Base-by-base conservation (phyloP, 2,329 filamentous ascomycete species). In the Alternaria ethzedia region DNA sequence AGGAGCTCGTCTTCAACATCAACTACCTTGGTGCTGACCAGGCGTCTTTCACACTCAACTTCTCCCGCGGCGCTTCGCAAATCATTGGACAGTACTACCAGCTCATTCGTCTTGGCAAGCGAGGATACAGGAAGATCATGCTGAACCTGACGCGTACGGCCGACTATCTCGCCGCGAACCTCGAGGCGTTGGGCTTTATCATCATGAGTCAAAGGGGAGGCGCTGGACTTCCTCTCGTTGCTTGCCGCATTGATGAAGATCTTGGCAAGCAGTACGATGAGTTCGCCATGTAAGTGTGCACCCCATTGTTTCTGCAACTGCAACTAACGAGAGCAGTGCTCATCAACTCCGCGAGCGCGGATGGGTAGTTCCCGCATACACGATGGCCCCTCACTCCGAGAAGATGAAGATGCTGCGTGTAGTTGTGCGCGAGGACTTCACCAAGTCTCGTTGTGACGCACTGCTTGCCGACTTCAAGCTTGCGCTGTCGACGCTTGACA, bases 31-130 rank as follows among this genome's bases (percentile, higher is more conserved):
- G 95, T 54, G 94, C 95, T 11, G 93, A 97, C 77, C 95, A 98
- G 80, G 91, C 94, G 3, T 97, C 93, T 4, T 97, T 97, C 83
- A 97, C 95, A 0, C 89, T 98, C 63, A 98, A 98, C 86, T 98
- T 98, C 85, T 96, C 92, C 77, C 97, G 97, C 80, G 94, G 94
- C 61, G 95, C 95, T 12, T 93, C 91, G 6, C 94, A 97, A 78
- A 92, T 97, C 75, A 97, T 98, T 66, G 95, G 93, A 26, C 95
- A 98, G 82, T 98, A 97, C 84, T 97, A 98, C 84, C 94, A 97
- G 83, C 87, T 98, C 77, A 97, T 97, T 79, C 92, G 95, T 28
- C 89, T 98, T 5, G 95, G 95, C 65, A 97, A 96, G 86, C 90
- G 90, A 67, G 95, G 95, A 54, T 98, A 97, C 86, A 89, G 91